Conservation (phyloP, 768 basidiomycete genomes). For the Tubosaeta brunneosetosa region DNA sequence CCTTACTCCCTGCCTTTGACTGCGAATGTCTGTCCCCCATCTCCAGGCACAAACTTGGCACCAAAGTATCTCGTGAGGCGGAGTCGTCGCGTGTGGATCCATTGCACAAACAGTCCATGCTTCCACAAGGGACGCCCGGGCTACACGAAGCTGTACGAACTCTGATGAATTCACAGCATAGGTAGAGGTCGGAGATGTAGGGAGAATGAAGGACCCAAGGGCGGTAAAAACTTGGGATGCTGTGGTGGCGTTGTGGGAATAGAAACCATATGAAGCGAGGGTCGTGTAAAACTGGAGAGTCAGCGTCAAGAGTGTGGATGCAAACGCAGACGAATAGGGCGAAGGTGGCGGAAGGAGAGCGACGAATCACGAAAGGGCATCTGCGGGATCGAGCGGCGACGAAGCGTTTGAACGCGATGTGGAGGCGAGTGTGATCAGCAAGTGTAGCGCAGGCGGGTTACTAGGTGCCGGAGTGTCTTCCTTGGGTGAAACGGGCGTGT, state of each 20-base stretch:
- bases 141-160: slow-evolving; percentile 31
- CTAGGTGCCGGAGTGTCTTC: slow-evolving; percentile 29
- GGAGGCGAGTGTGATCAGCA: slow-evolving; percentile 52
- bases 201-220: slow-evolving; percentile 45
- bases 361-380: slow-evolving; percentile 70
- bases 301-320: slow-evolving; percentile 45
- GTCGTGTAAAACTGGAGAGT: slow-evolving; percentile 61
- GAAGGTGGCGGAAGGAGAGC: slow-evolving; percentile 47
- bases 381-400: slow-evolving; percentile 50
- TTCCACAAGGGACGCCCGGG: slow-evolving; percentile 59
- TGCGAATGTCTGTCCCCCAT: slow-evolving; percentile 61
- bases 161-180: neutral
- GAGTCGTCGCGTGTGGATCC: slow-evolving; percentile 88
- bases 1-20: slow-evolving; percentile 34
- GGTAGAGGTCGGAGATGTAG: slow-evolving; percentile 25
- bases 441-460: slow-evolving; percentile 49
- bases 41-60: slow-evolving; percentile 77
- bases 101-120: slow-evolving; percentile 79
- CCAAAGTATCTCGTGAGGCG: slow-evolving; percentile 86
- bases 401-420: slow-evolving; percentile 69
- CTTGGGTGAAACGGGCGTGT: slow-evolving; percentile 43
- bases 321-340: slow-evolving; percentile 33
- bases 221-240: slow-evolving; percentile 52
- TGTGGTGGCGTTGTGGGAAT: slow-evolving; percentile 60
- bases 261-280: slow-evolving; percentile 77